Evolutionary conservation across 805 yeast species (phyloP).

Genomic region (Sugiyamaella marilandica): DNA sequence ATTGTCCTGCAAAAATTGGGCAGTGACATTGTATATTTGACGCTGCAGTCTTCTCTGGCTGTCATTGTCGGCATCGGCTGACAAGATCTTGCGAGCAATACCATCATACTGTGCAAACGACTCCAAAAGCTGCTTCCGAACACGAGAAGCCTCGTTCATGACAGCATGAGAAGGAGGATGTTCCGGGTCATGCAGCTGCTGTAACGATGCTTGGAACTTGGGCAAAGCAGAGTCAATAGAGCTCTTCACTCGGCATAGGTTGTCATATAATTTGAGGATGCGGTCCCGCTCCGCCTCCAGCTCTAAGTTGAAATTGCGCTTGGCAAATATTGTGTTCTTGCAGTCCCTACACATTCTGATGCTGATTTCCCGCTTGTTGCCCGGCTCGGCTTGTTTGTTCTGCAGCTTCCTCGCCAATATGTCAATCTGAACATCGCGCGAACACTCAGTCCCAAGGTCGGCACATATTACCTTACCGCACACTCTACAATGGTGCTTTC

Average conservation of each 20-base stretch:
- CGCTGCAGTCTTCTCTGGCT: conserved; percentile 46
- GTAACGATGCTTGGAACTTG: conserved; percentile 38
- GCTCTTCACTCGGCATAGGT: conserved; percentile 36
- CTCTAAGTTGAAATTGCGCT: conserved; percentile 47
- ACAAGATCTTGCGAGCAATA: conserved; percentile 42
- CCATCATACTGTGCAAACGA: conserved; percentile 49
- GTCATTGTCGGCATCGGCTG: conserved; percentile 31
- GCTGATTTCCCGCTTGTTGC: conserved; percentile 19
- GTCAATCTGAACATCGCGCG: conserved; percentile 60
- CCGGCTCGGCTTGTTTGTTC: conserved; percentile 14
- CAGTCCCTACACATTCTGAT: conserved; percentile 69
- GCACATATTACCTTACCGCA: conserved; percentile 86
- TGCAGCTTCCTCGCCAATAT: conserved; percentile 29
- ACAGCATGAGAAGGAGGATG: conserved; percentile 30
- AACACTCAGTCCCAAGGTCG: conserved; percentile 56
- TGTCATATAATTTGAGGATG: conserved; percentile 39
- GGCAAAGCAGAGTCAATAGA: conserved; percentile 42
- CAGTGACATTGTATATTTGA: conserved; percentile 54
- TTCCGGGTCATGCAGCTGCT: conserved; percentile 33
- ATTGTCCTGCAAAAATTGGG: conserved; percentile 60
- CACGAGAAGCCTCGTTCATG: conserved; percentile 36
- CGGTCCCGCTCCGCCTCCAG: conserved; percentile 32
- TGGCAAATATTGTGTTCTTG: conserved; percentile 54
- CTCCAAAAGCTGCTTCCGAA: conserved; percentile 44
- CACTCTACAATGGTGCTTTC: conserved; percentile 88